Conservation (phyloP, 2,329 filamentous ascomycete species). For the Blumeriella jaapii region DNA sequence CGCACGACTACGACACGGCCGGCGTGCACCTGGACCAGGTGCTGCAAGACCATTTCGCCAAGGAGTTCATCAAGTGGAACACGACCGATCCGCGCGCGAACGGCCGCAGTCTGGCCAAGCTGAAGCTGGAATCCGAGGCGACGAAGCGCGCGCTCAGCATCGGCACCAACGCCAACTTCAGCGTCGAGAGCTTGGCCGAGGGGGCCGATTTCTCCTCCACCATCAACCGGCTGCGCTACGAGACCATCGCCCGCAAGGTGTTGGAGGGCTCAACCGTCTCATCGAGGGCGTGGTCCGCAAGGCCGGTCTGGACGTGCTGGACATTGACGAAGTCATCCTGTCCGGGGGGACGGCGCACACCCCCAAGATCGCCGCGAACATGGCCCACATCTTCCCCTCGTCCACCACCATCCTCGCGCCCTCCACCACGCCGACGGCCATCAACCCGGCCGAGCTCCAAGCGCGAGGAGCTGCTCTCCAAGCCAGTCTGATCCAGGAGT, state of each 20-base stretch:
- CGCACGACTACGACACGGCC: slow-evolving; percentile 90
- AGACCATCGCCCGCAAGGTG: slow-evolving; percentile 75
- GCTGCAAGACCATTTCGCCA: slow-evolving; percentile 91
- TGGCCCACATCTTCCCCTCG: slow-evolving; percentile 70
- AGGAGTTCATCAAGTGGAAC: slow-evolving; percentile 98
- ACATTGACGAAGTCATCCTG: slow-evolving; percentile 90
- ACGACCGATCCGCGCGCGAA: slow-evolving; percentile 71
- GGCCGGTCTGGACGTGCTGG: slow-evolving; percentile 80
- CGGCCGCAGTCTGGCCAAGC: slow-evolving; percentile 73
- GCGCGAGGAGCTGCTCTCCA: slow-evolving; percentile 90
- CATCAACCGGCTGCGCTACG: slow-evolving; percentile 88
- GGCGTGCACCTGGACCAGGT: slow-evolving; percentile 81
- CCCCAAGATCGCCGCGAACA: slow-evolving; percentile 77
- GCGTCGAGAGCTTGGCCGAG: slow-evolving; percentile 79
- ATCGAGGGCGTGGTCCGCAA: slow-evolving; percentile 82
- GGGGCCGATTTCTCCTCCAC: slow-evolving; percentile 86
- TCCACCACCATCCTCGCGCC: slow-evolving; percentile 71
- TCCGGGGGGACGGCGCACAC: slow-evolving; percentile 88
- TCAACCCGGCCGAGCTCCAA: slow-evolving; percentile 88
- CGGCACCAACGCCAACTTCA: slow-evolving; percentile 80
- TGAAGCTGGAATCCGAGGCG: slow-evolving; percentile 81
- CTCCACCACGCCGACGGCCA: slow-evolving; percentile 61
- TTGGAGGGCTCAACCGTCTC: slow-evolving; percentile 78
- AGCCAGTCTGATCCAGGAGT: slow-evolving; percentile 87
- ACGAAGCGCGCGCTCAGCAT: slow-evolving; percentile 88